Conservation (phyloP, 2,329 filamentous ascomycete genomes). For the Ustulina deusta region DNA sequence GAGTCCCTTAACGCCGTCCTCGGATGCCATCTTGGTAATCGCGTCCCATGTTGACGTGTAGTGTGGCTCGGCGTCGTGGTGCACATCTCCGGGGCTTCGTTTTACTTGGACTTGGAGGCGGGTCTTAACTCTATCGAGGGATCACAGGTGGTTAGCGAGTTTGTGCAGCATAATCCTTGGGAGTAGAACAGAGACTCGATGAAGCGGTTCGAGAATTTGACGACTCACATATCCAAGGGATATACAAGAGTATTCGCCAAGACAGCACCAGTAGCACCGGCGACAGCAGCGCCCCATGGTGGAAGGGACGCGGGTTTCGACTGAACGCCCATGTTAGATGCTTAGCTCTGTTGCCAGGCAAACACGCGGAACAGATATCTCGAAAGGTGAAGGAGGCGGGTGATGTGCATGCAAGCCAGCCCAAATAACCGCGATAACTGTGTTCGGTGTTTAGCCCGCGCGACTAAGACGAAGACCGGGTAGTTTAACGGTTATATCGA, state of each 20-base stretch:
- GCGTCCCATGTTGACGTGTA: conserved; percentile 92
- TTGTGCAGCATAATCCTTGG: conserved; percentile 9
- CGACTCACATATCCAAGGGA: conserved; percentile 89
- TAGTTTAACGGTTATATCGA: conserved; percentile 42
- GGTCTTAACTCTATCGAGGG: conserved; percentile 82
- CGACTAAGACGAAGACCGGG: conserved; percentile 16
- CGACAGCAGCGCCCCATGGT: conserved; percentile 92
- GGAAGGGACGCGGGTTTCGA: conserved; percentile 79
- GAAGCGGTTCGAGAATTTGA: conserved; percentile 2
- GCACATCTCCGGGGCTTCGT: conserved; percentile 61
- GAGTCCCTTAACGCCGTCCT: conserved; percentile 83
- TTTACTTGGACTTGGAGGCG: conserved; percentile 95
- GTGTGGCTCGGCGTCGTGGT: conserved; percentile 69
- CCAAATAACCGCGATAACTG: conserved; percentile 22
- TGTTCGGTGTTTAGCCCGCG: conserved; percentile 14
- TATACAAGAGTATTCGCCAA: conserved; percentile 96
- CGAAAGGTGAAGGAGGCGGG: conserved; percentile 12
- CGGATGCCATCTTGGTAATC: conserved; percentile 82
- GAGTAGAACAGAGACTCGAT: conserved; percentile 38
- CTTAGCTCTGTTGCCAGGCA: conserved; percentile 12
- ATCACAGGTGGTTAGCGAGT: conserved; percentile 33
- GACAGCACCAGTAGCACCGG: conserved; percentile 91
- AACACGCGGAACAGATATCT: conserved; percentile 14
- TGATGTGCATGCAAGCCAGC: conserved; percentile 26
- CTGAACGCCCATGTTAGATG: conserved; percentile 61